These are phyloP conservation scores for Acanthamoeba royreba DNA, from an alignment of 208 protist species.

Conservation along the genomic window DNA sequence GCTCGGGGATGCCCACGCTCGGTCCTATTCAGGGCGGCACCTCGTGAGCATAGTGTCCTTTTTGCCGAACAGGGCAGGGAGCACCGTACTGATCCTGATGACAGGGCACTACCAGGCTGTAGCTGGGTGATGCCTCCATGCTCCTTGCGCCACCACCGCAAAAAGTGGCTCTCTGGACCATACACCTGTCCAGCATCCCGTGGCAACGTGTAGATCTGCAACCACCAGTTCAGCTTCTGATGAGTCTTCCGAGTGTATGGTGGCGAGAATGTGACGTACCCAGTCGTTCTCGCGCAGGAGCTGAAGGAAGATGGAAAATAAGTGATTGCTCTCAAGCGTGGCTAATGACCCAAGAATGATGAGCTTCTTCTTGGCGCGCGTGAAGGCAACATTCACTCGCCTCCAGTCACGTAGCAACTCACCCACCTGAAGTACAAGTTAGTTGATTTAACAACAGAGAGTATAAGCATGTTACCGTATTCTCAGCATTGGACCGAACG, in stretches of 20 bases:
- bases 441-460: conserved; percentile 49
- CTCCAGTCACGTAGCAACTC: conserved; percentile 86
- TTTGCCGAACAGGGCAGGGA: too few species aligned
- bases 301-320: conserved; percentile 25
- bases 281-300: conserved; percentile 11
- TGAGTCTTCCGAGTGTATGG: too few species aligned
- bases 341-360: conserved; percentile 77
- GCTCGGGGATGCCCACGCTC: too few species aligned
- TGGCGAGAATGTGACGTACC: too few species aligned
- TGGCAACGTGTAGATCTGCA: not conserved
- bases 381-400: conserved; percentile 90
- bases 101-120: too few species aligned
- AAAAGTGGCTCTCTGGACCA: not conserved
- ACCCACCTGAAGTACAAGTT: conserved; percentile 77
- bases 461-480: conserved; percentile 33
- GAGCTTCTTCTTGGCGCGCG: conserved; percentile 88
- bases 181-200: not conserved
- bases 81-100: too few species aligned
- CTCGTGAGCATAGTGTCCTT: too few species aligned
- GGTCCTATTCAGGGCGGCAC: too few species aligned
- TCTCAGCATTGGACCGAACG: conserved; percentile 72
- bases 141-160: not conserved
- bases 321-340: conserved; percentile 35
- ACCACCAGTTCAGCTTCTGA: too few species aligned
- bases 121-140: too few species aligned